A percentile compares a stretch with the other conserved stretches of the same genome.
Conservation (phyloP, 805 yeast species). For the Candida hispaniensis region DNA sequence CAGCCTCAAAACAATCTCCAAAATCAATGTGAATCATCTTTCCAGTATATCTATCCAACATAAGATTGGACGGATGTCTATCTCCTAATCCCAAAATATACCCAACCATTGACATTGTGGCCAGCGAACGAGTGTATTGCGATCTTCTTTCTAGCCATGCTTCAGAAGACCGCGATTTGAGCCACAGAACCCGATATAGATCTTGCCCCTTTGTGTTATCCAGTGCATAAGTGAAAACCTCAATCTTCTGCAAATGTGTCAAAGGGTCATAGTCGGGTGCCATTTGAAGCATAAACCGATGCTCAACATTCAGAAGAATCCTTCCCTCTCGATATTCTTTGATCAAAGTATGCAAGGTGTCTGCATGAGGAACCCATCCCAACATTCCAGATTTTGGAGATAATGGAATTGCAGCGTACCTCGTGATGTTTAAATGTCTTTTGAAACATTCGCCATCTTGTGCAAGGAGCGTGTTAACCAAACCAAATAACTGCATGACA, state of each 20-base stretch:
- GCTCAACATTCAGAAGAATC: conserved; percentile 82
- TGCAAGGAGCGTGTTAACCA: conserved; percentile 79
- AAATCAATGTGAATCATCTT: conserved; percentile 95
- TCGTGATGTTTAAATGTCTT: conserved; percentile 86
- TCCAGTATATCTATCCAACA: conserved; percentile 91
- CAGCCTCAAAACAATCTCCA: conserved; percentile 99
- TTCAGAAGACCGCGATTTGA: conserved; percentile 89
- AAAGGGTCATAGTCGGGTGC: conserved; percentile 91
- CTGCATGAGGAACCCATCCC: conserved; percentile 97
- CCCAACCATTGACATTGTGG: conserved; percentile 99
- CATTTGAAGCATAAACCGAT: conserved; percentile 93
- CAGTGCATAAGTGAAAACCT: conserved; percentile 89
- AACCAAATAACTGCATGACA: conserved; percentile 95
- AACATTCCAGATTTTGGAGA: conserved; percentile 94
- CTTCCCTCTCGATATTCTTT: conserved; percentile 80
- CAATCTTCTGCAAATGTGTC: conserved; percentile 84
- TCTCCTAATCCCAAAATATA: conserved; percentile 95
- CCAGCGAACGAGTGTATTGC: conserved; percentile 88
- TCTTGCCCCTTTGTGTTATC: conserved; percentile 96
- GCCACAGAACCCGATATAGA: conserved; percentile 88
- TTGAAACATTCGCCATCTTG: conserved; percentile 94
- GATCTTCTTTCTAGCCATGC: conserved; percentile 97
- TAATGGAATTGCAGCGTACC: conserved; percentile 85
- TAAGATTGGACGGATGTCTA: conserved; percentile 92
- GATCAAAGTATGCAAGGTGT: conserved; percentile 88